A percentile compares a stretch with the other conserved stretches of the same genome.
Conservation (phyloP, 768 basidiomycete genomes). For the Calocybe gangraenosa region DNA sequence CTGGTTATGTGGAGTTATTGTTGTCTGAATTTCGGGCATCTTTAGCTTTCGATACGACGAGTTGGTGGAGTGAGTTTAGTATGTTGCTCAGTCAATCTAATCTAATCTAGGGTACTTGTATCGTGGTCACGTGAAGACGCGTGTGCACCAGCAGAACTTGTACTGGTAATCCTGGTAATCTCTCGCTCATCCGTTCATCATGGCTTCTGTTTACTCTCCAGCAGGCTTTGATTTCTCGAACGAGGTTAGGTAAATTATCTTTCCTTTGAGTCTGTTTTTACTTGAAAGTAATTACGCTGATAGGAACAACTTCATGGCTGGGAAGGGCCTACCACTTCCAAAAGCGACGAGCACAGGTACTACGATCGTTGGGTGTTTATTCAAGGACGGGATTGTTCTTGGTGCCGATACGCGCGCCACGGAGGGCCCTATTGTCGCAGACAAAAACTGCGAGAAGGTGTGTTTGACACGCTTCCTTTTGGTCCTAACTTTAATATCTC, state of each 20-base stretch:
- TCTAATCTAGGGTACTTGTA: constrained; percentile 18
- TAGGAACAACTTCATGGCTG: constrained; percentile 70
- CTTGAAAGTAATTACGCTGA: neutral
- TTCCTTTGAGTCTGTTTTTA: neutral
- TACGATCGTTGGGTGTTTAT: constrained; percentile 95
- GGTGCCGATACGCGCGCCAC: constrained; percentile 98
- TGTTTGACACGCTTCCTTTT: constrained; percentile 12
- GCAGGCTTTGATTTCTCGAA: constrained; percentile 82
- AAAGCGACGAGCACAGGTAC: constrained; percentile 93
- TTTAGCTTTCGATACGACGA: too few relatives aligned
- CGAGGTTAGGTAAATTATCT: constrained; percentile 47
- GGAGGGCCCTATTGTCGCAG: constrained; percentile 89
- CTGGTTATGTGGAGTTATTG: constrained; percentile 80
- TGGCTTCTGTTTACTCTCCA: constrained; percentile 46
- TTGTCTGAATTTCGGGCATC: constrained; percentile 58
- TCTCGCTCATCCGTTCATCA: constrained; percentile 20
- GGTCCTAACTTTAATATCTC: neutral
- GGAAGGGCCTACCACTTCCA: constrained; percentile 69
- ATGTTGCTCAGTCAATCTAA: constrained; percentile 4
- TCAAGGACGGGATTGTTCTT: constrained; percentile 87
- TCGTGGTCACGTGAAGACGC: constrained; percentile 26
- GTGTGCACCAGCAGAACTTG: constrained; percentile 14
- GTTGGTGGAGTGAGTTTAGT: constrained; percentile 18
- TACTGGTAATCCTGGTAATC: neutral
- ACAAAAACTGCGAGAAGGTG: constrained; percentile 99